Evolutionary conservation across 768 basidiomycete species (phyloP).

Genomic region (Tephrocybe rancida): DNA sequence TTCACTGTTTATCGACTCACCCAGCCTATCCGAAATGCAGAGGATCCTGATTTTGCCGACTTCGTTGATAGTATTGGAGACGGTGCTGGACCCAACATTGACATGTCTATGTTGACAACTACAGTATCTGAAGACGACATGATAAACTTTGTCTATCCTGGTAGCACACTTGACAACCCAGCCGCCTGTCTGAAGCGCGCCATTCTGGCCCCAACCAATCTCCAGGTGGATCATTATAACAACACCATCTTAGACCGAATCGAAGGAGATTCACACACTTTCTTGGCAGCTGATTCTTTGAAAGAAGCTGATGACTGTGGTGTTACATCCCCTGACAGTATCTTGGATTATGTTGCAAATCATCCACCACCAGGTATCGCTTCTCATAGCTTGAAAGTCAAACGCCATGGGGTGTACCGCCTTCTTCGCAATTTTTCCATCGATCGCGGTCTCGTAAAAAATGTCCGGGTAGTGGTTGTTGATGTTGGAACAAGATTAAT

Average conservation of each 20-base stretch:
- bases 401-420: neutral
- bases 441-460: neutral
- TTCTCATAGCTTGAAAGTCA: neutral
- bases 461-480: neutral
- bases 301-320: neutral
- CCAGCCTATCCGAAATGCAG: neutral
- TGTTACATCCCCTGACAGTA: neutral
- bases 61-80: neutral
- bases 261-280: neutral
- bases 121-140: neutral
- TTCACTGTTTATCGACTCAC: neutral
- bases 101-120: neutral
- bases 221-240: neutral
- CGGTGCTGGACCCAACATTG: neutral
- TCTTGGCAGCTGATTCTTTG: neutral
- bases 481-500: neutral
- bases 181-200: neutral
- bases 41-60: neutral
- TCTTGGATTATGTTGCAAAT: neutral
- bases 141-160: neutral
- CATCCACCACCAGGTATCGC: neutral
- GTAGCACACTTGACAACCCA: neutral
- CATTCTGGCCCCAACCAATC: neutral
- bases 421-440: neutral
- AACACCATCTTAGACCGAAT: neutral